phyloP scores from a whole-genome alignment of 2,329 filamentous ascomycete genomes.

The Aspergillus fischeri region DNA sequence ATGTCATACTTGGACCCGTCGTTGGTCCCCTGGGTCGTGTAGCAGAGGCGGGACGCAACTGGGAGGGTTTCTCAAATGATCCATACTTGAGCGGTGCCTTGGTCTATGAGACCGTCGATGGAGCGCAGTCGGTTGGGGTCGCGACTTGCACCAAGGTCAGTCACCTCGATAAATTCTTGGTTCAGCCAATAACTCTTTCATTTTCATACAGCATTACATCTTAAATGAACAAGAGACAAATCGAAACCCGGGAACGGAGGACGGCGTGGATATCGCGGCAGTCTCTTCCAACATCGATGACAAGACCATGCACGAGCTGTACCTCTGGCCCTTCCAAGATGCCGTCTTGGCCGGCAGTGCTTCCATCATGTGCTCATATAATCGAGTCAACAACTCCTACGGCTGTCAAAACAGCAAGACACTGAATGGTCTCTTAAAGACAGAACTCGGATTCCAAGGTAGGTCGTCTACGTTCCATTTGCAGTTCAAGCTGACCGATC shows the following conservation, averaged over 20 bases:
- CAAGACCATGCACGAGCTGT: slow-evolving; percentile 61
- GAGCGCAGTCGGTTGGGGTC: slow-evolving; percentile 43
- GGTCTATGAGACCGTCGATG: slow-evolving; percentile 41
- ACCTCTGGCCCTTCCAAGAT: slow-evolving; percentile 64
- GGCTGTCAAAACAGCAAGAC: slow-evolving; percentile 74
- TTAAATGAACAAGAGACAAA: slow-evolving; percentile 57
- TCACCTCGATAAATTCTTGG: not conserved
- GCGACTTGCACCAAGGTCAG: slow-evolving; percentile 34
- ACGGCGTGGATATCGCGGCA: slow-evolving; percentile 29
- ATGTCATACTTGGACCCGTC: slow-evolving; percentile 43
- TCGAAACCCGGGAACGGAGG: slow-evolving; percentile 11
- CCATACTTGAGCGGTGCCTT: slow-evolving; percentile 46
- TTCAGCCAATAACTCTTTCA: not conserved
- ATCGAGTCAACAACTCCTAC: slow-evolving; percentile 74
- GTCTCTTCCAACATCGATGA: slow-evolving; percentile 62
- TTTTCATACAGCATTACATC: slow-evolving; percentile 50
- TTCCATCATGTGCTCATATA: slow-evolving; percentile 57
- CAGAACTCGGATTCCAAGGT: slow-evolving; percentile 67
- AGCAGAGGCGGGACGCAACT: slow-evolving; percentile 41
- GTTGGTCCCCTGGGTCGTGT: slow-evolving; percentile 33
- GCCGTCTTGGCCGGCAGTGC: slow-evolving; percentile 55
- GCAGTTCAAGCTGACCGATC: slow-evolving; percentile 26
- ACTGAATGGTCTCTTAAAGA: slow-evolving; percentile 72
- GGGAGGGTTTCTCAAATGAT: slow-evolving; percentile 49
- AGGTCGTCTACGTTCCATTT: not conserved